These are phyloP conservation scores for Ceratocystis diversiconidia DNA, from an alignment of 2,329 filamentous ascomycete genomes.

Conservation along the genomic window DNA sequence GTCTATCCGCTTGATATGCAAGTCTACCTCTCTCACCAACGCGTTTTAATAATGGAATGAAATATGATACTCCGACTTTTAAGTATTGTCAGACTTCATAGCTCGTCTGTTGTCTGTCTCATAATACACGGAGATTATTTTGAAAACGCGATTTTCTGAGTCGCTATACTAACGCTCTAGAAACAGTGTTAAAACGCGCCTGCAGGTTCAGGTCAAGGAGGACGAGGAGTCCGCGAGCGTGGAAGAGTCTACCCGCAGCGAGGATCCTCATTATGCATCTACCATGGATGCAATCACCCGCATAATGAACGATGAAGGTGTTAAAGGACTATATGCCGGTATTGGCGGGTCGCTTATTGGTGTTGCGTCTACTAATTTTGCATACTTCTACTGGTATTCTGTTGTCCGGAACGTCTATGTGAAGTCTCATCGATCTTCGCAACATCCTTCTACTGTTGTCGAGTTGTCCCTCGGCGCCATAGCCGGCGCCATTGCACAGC, in stretches of 20 bases:
- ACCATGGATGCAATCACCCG: constrained; percentile 79
- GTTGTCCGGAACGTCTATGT: constrained; percentile 71
- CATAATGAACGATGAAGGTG: constrained; percentile 67
- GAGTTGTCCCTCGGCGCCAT: constrained; percentile 77
- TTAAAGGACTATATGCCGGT: constrained; percentile 73
- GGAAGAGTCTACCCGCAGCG: constrained; percentile 30
- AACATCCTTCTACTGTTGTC: constrained; percentile 57
- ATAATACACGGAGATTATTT: background rate
- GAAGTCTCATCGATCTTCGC: constrained; percentile 36
- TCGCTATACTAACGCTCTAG: background rate
- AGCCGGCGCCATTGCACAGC: constrained; percentile 78
- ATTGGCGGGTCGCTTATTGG: constrained; percentile 77
- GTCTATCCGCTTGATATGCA: constrained; percentile 97
- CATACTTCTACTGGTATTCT: constrained; percentile 99
- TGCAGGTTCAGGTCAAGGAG: constrained; percentile 69
- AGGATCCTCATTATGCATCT: constrained; percentile 64
- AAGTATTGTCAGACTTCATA: background rate
- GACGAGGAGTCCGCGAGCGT: constrained; percentile 27
- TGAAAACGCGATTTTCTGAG: background rate
- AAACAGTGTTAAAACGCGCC: constrained; percentile 76
- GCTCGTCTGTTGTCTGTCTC: background rate
- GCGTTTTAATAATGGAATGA: background rate
- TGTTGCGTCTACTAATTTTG: constrained; percentile 94
- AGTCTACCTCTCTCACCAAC: constrained; percentile 26
- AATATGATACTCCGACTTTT: background rate